Evolutionary conservation across 345 rosid species (phyloP).

Genomic region (Erucastrum elatum): DNA sequence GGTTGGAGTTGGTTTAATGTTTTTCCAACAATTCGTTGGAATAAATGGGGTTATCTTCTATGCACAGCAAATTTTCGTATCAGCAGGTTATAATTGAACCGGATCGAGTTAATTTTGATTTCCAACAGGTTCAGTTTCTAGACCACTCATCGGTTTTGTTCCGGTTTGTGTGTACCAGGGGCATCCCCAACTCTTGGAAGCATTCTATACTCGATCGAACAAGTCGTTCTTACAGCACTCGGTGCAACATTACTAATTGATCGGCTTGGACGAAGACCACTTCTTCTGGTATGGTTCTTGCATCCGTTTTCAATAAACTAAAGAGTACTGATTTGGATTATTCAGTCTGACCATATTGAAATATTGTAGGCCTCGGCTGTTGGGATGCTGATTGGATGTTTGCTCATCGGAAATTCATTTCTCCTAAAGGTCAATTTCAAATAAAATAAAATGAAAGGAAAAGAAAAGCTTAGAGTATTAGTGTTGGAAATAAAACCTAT

Average conservation of each 20-base stretch:
- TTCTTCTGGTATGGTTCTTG: constrained; percentile 40
- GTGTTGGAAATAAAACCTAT: neutral
- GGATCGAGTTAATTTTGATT: neutral
- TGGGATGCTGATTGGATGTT: constrained; percentile 45
- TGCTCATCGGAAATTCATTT: constrained; percentile 47
- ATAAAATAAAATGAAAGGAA: neutral
- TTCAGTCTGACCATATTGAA: neutral
- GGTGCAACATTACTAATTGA: constrained; percentile 45
- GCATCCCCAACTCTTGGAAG: constrained; percentile 47
- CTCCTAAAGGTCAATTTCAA: constrained; percentile 39
- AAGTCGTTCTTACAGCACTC: constrained; percentile 44
- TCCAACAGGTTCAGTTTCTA: neutral
- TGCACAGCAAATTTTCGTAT: constrained; percentile 46
- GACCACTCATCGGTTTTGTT: constrained; percentile 14
- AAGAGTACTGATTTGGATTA: neutral
- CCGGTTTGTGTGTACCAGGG: constrained; percentile 36
- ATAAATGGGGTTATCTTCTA: constrained; percentile 51
- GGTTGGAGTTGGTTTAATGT: constrained; percentile 59
- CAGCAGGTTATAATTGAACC: constrained; percentile 45
- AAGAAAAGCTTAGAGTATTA: neutral
- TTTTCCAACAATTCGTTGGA: constrained; percentile 52
- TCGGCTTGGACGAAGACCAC: constrained; percentile 52
- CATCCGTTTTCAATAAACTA: neutral
- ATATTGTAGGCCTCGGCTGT: constrained; percentile 44
- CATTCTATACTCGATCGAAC: constrained; percentile 44